Conservation (phyloP, 202 grass and related monocot genomes). For the Eragrostis tef region DNA sequence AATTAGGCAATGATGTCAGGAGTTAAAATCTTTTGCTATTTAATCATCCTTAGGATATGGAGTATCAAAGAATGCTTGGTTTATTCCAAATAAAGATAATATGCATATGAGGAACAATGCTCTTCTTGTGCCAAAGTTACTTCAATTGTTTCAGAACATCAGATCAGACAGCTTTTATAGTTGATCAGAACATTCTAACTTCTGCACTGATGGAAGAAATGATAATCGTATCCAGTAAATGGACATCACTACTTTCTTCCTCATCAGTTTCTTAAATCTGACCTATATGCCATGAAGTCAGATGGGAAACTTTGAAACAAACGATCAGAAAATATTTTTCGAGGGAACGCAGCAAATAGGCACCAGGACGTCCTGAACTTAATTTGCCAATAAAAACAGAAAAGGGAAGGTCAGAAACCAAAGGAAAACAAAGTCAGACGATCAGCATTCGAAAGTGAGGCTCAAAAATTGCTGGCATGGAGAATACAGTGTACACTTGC, state of each 20-base stretch:
- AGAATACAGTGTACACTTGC: neutral
- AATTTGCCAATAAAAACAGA: no score
- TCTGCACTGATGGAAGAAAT: neutral
- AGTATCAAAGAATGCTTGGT: neutral
- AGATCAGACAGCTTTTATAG: neutral
- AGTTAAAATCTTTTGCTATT: neutral
- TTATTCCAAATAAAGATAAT: neutral
- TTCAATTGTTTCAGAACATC: neutral
- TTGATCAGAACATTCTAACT: conserved; percentile 1
- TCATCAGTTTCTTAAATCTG: neutral
- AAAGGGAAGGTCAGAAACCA: neutral
- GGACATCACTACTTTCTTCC: neutral
- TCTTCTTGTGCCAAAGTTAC: neutral
- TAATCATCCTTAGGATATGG: neutral
- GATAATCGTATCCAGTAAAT: neutral
- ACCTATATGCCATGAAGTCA: neutral
- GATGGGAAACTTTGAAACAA: neutral
- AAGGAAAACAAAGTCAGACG: neutral
- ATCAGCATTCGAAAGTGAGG: neutral
- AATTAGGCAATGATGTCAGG: neutral
- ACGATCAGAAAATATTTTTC: no score
- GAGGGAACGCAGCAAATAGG: no score
- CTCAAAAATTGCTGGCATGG: neutral
- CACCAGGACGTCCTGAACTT: no score
- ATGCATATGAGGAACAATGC: neutral